phyloP scores from a whole-genome alignment of 2,329 filamentous ascomycete genomes.

The Tolypocladium sp. region DNA sequence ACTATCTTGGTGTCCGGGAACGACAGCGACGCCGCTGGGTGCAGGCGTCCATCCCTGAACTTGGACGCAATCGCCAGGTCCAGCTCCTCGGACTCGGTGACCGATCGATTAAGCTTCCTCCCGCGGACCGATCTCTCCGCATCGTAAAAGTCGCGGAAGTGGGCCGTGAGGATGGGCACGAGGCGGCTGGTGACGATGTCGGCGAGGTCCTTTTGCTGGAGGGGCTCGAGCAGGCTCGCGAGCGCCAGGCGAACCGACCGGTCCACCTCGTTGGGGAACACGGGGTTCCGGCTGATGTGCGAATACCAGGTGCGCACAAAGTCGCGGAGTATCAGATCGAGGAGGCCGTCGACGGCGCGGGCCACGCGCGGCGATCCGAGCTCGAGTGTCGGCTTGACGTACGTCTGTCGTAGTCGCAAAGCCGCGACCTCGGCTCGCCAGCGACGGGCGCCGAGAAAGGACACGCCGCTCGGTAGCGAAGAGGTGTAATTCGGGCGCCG shows the following conservation, averaged over 20 bases:
- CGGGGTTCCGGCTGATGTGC: constrained; percentile 70
- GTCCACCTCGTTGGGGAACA: constrained; percentile 83
- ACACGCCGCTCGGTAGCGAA: constrained; percentile 33
- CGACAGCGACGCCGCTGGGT: constrained; percentile 73
- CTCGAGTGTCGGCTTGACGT: constrained; percentile 62
- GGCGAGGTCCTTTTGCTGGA: constrained; percentile 71
- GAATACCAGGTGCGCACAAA: constrained; percentile 86
- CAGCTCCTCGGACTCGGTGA: constrained; percentile 94
- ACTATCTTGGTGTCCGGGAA: constrained; percentile 76
- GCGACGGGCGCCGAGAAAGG: constrained; percentile 50
- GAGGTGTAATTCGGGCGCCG: constrained; percentile 31
- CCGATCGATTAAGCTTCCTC: constrained; percentile 74
- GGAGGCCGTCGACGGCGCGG: constrained; percentile 66
- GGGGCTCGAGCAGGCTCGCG: constrained; percentile 58
- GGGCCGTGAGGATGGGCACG: constrained; percentile 78
- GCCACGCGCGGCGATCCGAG: constrained; percentile 70
- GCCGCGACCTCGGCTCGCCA: constrained; percentile 66
- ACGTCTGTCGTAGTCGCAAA: constrained; percentile 56
- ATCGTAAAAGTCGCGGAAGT: constrained; percentile 84
- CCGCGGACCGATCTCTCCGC: constrained; percentile 83
- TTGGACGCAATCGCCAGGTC: constrained; percentile 93
- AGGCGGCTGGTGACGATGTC: constrained; percentile 74
- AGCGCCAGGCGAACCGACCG: constrained; percentile 66
- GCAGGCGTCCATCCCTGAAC: constrained; percentile 80
- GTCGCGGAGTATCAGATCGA: constrained; percentile 69